Evolutionary conservation across 2,329 filamentous ascomycete species (phyloP).

Genomic region (Parastagonospora avenae): DNA sequence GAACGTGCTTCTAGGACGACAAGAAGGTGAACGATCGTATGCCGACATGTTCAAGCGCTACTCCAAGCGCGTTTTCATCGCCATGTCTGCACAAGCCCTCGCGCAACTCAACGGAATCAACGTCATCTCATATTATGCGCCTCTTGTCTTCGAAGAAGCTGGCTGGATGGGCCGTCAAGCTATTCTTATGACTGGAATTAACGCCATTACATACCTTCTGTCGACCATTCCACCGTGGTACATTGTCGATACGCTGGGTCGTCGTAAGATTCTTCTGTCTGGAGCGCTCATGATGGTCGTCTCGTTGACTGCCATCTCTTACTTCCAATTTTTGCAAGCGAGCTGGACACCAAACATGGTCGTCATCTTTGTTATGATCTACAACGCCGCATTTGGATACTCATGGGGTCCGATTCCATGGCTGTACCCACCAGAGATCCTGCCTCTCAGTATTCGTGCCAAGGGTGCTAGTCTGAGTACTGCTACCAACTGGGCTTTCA

Average conservation of each 20-base stretch:
- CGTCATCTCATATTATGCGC: constrained; percentile 98
- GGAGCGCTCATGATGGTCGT: constrained; percentile 89
- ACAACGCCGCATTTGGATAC: constrained; percentile 96
- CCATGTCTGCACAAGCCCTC: constrained; percentile 96
- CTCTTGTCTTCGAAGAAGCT: constrained; percentile 93
- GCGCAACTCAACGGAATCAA: constrained; percentile 99
- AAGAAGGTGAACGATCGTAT: constrained; percentile 93
- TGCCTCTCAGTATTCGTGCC: constrained; percentile 93
- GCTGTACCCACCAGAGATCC: constrained; percentile 98
- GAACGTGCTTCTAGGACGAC: constrained; percentile 88
- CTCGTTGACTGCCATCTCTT: constrained; percentile 87
- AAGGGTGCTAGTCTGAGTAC: constrained; percentile 97
- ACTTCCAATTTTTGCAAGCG: constrained; percentile 91
- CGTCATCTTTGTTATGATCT: constrained; percentile 95
- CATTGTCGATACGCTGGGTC: constrained; percentile 88
- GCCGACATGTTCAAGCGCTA: constrained; percentile 94
- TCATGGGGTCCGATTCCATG: constrained; percentile 98
- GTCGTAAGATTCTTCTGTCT: constrained; percentile 84
- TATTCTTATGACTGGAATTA: constrained; percentile 96
- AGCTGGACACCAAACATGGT: constrained; percentile 79
- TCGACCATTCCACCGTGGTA: constrained; percentile 98
- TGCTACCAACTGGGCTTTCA: constrained; percentile 97
- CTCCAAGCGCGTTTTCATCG: constrained; percentile 90
- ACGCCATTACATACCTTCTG: constrained; percentile 86
- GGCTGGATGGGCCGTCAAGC: constrained; percentile 93